phyloP scores from a whole-genome alignment of 2,329 filamentous ascomycete species.

The Cadophora luteo-olivacea region DNA sequence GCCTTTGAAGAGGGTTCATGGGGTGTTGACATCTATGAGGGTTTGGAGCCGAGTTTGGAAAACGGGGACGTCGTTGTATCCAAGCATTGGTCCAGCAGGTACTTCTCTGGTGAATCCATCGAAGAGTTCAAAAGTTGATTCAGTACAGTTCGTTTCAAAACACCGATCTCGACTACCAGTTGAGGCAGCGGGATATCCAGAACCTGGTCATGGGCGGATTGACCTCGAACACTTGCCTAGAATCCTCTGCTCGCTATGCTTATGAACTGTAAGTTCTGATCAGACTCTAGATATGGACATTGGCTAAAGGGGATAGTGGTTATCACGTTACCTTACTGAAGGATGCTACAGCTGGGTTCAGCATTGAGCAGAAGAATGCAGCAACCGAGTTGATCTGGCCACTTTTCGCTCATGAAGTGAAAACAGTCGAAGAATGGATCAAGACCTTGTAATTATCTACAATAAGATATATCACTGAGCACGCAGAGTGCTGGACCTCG shows the following conservation, averaged over 20 bases:
- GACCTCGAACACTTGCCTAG: conserved; percentile 45
- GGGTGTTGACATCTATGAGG: conserved; percentile 43
- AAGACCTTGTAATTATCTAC: conserved; percentile 25
- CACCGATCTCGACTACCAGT: conserved; percentile 47
- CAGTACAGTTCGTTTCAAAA: conserved; percentile 43
- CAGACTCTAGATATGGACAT: not conserved
- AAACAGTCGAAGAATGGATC: conserved; percentile 38
- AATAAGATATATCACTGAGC: not conserved
- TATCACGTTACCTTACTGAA: conserved; percentile 40
- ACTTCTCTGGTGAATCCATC: conserved; percentile 1
- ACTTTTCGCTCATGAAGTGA: conserved; percentile 39
- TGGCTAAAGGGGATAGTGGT: conserved; percentile 29
- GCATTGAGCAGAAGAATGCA: conserved; percentile 34
- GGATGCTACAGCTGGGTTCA: conserved; percentile 41
- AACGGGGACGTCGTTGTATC: conserved; percentile 45
- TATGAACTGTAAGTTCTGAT: conserved; percentile 41
- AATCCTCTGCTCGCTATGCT: conserved; percentile 46
- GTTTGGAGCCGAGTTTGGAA: conserved; percentile 40
- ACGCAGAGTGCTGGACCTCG: not conserved
- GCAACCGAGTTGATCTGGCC: conserved; percentile 42
- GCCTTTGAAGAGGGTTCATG: conserved; percentile 43
- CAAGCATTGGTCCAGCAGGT: conserved; percentile 46
- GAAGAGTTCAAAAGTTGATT: not conserved
- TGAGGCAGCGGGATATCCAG: conserved; percentile 45
- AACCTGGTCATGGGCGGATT: conserved; percentile 45